phyloP scores from a whole-genome alignment of 2,329 filamentous ascomycete species.

The Microcyclospora tardicrescens region DNA sequence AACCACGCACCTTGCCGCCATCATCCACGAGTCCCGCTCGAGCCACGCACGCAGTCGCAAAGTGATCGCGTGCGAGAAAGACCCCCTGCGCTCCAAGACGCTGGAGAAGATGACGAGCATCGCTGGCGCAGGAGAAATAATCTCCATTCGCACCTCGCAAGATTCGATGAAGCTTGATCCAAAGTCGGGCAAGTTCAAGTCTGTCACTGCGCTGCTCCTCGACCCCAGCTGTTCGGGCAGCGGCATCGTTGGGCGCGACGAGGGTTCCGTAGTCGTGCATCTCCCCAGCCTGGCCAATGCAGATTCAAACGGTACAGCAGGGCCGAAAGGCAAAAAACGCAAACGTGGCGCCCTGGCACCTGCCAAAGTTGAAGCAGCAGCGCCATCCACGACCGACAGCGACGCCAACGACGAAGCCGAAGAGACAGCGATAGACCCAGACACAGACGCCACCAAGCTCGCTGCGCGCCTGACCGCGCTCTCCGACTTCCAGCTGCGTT shows the following conservation, averaged over 20 bases:
- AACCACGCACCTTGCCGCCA: conserved; percentile 79
- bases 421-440: conserved; percentile 25
- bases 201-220: conserved; percentile 71
- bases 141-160: conserved; percentile 56
- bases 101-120: conserved; percentile 72
- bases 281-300: conserved; percentile 34
- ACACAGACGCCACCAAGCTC: conserved; percentile 41
- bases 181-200: conserved; percentile 42
- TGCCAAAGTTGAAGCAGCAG: conserved; percentile 2
- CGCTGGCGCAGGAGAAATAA: conserved; percentile 56
- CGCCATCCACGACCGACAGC: conserved; percentile 8
- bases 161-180: conserved; percentile 76
- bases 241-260: conserved; percentile 82
- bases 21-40: conserved; percentile 36
- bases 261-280: conserved; percentile 50
- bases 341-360: conserved; percentile 12
- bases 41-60: conserved; percentile 18
- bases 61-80: conserved; percentile 72
- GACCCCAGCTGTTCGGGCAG: conserved; percentile 95
- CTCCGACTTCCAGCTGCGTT: conserved; percentile 65
- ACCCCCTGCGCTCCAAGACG: conserved; percentile 56
- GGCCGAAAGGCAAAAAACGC: conserved; percentile 17
- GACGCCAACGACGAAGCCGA: conserved; percentile 19
- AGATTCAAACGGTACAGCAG: conserved; percentile 2
- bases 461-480: conserved; percentile 57